A percentile compares a stretch with the other conserved stretches of the same genome.
These are phyloP conservation scores for Aspergillus felis DNA, from an alignment of 2,329 filamentous ascomycete genomes.

Conservation along the genomic window DNA sequence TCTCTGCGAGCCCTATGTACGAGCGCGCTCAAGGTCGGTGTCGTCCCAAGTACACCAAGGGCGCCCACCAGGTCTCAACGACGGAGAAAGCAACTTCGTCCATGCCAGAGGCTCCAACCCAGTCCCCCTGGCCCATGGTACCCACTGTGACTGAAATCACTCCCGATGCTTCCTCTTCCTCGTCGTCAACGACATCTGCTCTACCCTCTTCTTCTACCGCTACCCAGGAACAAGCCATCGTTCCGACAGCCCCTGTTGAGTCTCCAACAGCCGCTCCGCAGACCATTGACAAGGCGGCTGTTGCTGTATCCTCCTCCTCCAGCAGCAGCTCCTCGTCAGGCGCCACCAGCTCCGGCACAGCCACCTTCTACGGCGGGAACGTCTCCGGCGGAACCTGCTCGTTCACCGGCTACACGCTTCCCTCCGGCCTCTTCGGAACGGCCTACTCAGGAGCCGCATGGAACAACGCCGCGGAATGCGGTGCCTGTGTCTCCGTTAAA, in stretches of 20 bases:
- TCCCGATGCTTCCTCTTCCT: slow-evolving; percentile 2
- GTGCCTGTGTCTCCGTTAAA: slow-evolving; percentile 57
- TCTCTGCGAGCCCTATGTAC: slow-evolving; percentile 21
- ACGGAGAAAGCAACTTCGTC: slow-evolving; percentile 14
- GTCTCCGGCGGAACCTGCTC: slow-evolving; percentile 59
- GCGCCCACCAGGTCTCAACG: slow-evolving; percentile 26
- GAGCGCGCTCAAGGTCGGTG: slow-evolving; percentile 17
- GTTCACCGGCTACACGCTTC: slow-evolving; percentile 61
- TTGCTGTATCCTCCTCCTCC: slow-evolving; percentile 2
- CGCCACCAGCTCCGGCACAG: slow-evolving; percentile 34
- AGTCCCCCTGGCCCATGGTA: neutral
- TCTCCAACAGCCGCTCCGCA: too few species aligned
- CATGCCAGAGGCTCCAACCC: slow-evolving; percentile 1
- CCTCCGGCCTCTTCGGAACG: slow-evolving; percentile 55
- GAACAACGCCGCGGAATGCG: slow-evolving; percentile 53
- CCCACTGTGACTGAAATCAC: too few species aligned
- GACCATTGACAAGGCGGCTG: too few species aligned
- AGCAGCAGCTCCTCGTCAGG: slow-evolving; percentile 9
- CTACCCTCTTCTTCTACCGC: slow-evolving; percentile 3
- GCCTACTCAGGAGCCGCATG: slow-evolving; percentile 58
- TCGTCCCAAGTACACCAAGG: slow-evolving; percentile 24
- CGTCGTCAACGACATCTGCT: neutral
- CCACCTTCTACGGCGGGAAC: slow-evolving; percentile 56
- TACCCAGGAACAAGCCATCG: neutral
- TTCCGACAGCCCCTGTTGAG: neutral